phyloP scores from a whole-genome alignment of 2,329 filamentous ascomycete genomes.

The Xenoacremonium recifei region DNA sequence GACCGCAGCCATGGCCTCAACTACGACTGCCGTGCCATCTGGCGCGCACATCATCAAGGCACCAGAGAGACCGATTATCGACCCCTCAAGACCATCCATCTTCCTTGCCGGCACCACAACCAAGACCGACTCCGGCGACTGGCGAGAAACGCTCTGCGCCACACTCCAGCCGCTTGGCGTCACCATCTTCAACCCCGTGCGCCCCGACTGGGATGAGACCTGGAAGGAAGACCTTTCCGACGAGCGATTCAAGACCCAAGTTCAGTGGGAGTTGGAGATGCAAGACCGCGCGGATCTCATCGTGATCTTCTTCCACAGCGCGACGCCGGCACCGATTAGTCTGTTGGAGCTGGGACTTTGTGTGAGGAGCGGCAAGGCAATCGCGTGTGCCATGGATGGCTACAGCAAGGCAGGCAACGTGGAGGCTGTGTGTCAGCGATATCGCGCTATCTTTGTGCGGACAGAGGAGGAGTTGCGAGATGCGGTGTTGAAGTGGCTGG shows the following conservation, averaged over 20 bases:
- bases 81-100: conserved; percentile 30
- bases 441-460: conserved; percentile 43
- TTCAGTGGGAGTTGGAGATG: conserved; percentile 60
- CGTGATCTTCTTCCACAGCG: conserved; percentile 54
- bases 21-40: neutral
- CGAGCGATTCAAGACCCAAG: conserved; percentile 49
- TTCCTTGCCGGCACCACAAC: conserved; percentile 61
- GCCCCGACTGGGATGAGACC: conserved; percentile 53
- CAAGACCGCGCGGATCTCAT: conserved; percentile 53
- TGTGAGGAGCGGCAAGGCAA: conserved; percentile 40
- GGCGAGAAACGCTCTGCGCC: conserved; percentile 46
- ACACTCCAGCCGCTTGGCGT: conserved; percentile 44
- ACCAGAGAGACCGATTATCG: neutral
- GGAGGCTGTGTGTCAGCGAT: conserved; percentile 51
- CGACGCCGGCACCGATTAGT: conserved; percentile 54
- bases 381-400: conserved; percentile 51
- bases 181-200: conserved; percentile 57
- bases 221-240: conserved; percentile 51
- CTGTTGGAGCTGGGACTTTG: conserved; percentile 61
- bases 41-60: neutral
- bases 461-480: conserved; percentile 39
- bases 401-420: conserved; percentile 63
- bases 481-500: neutral
- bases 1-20: too few relatives aligned
- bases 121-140: conserved; percentile 40